These are phyloP conservation scores for Botrytis byssoidea DNA, from an alignment of 2,329 filamentous ascomycete genomes.

Conservation along the genomic window DNA sequence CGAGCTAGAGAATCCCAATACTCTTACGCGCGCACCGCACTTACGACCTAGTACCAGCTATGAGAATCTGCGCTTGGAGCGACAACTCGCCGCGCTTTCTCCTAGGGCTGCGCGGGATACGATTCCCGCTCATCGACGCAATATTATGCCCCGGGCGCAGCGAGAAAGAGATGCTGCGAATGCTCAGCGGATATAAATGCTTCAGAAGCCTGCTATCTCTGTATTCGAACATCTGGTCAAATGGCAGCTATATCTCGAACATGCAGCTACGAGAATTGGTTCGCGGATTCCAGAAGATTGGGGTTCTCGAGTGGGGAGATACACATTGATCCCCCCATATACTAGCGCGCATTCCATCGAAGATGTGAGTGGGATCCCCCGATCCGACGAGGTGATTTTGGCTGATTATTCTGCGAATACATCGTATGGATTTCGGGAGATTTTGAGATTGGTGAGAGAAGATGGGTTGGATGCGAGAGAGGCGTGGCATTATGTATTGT, in stretches of 20 bases:
- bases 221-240: not conserved
- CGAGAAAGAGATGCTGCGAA: not conserved
- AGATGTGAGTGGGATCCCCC: not conserved
- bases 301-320: fast-evolving
- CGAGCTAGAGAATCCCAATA: not conserved
- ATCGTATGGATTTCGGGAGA: not conserved
- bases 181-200: not conserved
- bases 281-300: not conserved
- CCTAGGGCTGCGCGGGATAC: not conserved
- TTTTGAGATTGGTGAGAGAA: not conserved
- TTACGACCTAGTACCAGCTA: not conserved
- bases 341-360: not conserved
- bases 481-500: not conserved
- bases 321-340: not conserved
- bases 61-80: not conserved
- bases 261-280: not conserved
- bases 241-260: not conserved
- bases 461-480: not conserved
- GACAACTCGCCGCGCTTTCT: not conserved
- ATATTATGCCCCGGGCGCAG: not conserved
- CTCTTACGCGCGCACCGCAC: not conserved
- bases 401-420: not conserved
- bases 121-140: not conserved
- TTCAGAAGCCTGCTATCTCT: not conserved
- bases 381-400: not conserved